phyloP scores from a whole-genome alignment of 805 yeast genomes.

The Kluyveromyces aestuarii region DNA sequence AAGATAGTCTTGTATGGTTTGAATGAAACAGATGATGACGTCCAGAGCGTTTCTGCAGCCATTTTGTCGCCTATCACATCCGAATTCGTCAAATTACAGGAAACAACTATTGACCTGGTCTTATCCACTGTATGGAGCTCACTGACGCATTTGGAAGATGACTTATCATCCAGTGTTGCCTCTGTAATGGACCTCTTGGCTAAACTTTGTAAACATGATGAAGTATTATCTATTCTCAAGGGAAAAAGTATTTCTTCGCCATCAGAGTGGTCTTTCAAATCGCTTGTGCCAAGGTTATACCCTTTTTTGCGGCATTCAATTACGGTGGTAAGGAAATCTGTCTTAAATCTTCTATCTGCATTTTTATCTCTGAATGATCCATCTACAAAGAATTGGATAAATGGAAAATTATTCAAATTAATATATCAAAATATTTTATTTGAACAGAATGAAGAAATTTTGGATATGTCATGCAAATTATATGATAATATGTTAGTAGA shows the following conservation, averaged over 20 bases:
- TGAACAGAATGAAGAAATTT: slow-evolving; percentile 76
- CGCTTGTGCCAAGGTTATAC: slow-evolving; percentile 79
- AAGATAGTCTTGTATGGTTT: slow-evolving; percentile 83
- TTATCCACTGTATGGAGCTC: slow-evolving; percentile 84
- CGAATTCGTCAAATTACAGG: slow-evolving; percentile 67
- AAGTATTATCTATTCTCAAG: slow-evolving; percentile 66
- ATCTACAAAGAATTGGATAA: slow-evolving; percentile 60
- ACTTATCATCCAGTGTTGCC: slow-evolving; percentile 88
- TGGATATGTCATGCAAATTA: slow-evolving; percentile 52
- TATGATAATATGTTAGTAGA: slow-evolving; percentile 49
- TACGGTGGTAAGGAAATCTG: slow-evolving; percentile 82
- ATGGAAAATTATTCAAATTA: slow-evolving; percentile 61
- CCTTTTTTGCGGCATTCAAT: slow-evolving; percentile 94
- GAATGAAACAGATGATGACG: slow-evolving; percentile 79
- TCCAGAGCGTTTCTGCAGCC: slow-evolving; percentile 93
- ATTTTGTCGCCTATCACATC: slow-evolving; percentile 82
- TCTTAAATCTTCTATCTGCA: slow-evolving; percentile 67
- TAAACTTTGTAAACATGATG: slow-evolving; percentile 71
- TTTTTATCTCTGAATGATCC: slow-evolving; percentile 55
- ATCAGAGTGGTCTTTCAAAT: slow-evolving; percentile 49
- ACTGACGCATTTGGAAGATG: slow-evolving; percentile 77
- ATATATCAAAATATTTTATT: slow-evolving; percentile 80
- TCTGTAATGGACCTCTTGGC: slow-evolving; percentile 92
- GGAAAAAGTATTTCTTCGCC: slow-evolving; percentile 44
- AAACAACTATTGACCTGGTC: slow-evolving; percentile 36